Base-by-base conservation (phyloP, 139 green algal genomes). In the Deuterostichococcus epilithicus region DNA sequence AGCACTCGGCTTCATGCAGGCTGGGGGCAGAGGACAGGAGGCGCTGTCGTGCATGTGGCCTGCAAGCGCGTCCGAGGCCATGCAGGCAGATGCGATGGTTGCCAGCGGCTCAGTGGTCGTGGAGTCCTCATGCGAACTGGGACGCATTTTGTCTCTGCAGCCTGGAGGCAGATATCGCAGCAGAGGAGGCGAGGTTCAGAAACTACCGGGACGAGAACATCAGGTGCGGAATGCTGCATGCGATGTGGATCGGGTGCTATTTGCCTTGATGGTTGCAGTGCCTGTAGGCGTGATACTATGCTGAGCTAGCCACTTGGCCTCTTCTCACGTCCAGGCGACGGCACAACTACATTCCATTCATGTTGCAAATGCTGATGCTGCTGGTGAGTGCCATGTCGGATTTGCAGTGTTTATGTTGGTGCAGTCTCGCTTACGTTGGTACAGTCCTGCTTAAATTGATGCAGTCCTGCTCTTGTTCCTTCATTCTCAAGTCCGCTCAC, bases 321-420 rank as follows among this genome's bases (percentile, higher is more conserved):
- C 1, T 8, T 3, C 58, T 67, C 58, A 67, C 25, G 2, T 26
- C 26, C 2, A 32, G 68, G 36, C 82, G 94, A 6, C 92, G 92
- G 75, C 90, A 97, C 78, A 97, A 97, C 85, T 98, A 97, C 85
- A 86, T 98, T 3, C 96, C 96, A 5, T 95, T 98, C 69, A 69
- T 97, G 0, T 99, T 97, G 88, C 92, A 96, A 73, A 88, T 97
- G 44, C 78, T 99, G 5, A 92, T 89, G 71, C 67, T 90, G 4
- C 82, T 98, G 45, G 52, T 63, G 28, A 63, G 52, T 20, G 28
- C 52, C 28, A 30, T 25, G 18, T 63, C 18, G 26, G 42, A 23
- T 8, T 52, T 52, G 42, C 42, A 52, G 8, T 8, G 8, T 13
- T 52, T 52, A 13, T 8, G 8, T 23, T 23, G 42, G 42, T 52